Conservation (phyloP, 1,139 yeast genomes). For the Candida glucosophila region DNA sequence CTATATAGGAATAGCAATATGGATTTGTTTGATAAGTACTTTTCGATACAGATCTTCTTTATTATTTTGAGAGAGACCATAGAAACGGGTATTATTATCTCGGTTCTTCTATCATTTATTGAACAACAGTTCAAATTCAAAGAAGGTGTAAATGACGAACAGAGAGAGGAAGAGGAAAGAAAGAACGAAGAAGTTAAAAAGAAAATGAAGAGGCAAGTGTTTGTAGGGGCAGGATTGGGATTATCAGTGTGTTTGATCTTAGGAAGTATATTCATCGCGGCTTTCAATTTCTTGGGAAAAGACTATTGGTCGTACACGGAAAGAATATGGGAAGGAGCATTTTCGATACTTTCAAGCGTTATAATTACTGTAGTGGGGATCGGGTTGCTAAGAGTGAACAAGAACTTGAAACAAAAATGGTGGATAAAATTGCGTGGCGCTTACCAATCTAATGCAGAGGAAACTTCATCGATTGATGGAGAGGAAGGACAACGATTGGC, state of each 20-base stretch:
- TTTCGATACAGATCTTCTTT: constrained; percentile 75
- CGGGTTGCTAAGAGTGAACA: constrained; percentile 74
- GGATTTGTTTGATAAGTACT: constrained; percentile 38
- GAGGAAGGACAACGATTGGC: constrained; percentile 12
- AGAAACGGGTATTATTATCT: constrained; percentile 81
- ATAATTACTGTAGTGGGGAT: constrained; percentile 88
- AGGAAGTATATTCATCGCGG: constrained; percentile 67
- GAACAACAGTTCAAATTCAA: constrained; percentile 39
- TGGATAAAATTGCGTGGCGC: constrained; percentile 40
- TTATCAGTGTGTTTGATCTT: constrained; percentile 63
- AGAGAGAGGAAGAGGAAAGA: constrained; percentile 4
- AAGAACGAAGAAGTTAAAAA: constrained; percentile 8
- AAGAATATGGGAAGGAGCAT: constrained; percentile 86
- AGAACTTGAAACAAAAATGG: constrained; percentile 46
- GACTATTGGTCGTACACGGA: constrained; percentile 82
- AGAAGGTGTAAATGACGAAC: constrained; percentile 2
- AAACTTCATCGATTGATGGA: constrained; percentile 5
- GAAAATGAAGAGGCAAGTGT: constrained; percentile 57
- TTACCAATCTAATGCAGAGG: constrained; percentile 10
- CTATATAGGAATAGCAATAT: constrained; percentile 5
- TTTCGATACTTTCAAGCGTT: constrained; percentile 69
- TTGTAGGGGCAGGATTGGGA: constrained; percentile 76
- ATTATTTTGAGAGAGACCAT: constrained; percentile 79
- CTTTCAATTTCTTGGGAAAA: constrained; percentile 68
- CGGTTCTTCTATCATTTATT: constrained; percentile 75